Evolutionary conservation across 2,329 filamentous ascomycete genomes (phyloP).

Genomic region (Hymenoscyphus fraxineus): DNA sequence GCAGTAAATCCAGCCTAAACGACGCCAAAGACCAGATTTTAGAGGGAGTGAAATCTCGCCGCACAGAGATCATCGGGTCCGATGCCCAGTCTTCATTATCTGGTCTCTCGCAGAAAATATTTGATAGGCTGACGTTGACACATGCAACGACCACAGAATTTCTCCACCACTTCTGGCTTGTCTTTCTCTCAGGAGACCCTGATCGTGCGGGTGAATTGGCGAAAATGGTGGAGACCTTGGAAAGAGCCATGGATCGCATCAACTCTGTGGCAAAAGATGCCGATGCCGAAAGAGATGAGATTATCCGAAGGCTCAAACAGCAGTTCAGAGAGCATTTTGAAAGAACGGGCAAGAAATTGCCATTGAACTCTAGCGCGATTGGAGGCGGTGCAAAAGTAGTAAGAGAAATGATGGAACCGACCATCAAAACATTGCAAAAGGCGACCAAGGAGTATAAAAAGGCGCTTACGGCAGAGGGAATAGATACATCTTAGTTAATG

Average conservation of each 20-base stretch:
- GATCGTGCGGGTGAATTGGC: slow-evolving; percentile 76
- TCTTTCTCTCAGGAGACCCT: slow-evolving; percentile 84
- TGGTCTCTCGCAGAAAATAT: slow-evolving; percentile 48
- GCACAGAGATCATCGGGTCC: slow-evolving; percentile 53
- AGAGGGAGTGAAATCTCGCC: slow-evolving; percentile 58
- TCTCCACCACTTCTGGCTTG: slow-evolving; percentile 93
- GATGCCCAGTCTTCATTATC: slow-evolving; percentile 29
- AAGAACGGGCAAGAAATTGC: slow-evolving; percentile 69
- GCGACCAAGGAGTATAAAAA: slow-evolving; percentile 69
- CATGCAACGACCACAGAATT: slow-evolving; percentile 95
- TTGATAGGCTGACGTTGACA: slow-evolving; percentile 65
- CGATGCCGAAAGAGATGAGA: slow-evolving; percentile 66
- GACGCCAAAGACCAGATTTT: slow-evolving; percentile 65
- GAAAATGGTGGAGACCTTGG: slow-evolving; percentile 77
- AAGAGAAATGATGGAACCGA: slow-evolving; percentile 70
- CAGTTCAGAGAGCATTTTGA: slow-evolving; percentile 69
- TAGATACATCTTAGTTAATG: slow-evolving; percentile 24
- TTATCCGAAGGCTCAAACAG: slow-evolving; percentile 62
- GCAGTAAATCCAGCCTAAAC: slow-evolving; percentile 63
- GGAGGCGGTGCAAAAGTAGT: slow-evolving; percentile 75
- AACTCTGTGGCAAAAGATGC: slow-evolving; percentile 76
- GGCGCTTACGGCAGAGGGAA: slow-evolving; percentile 60
- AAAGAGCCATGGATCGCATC: slow-evolving; percentile 73
- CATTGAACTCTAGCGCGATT: slow-evolving; percentile 64
- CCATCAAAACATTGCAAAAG: slow-evolving; percentile 64